Conservation (phyloP, 78 protist genomes). For the Dictyostelium citrinum region DNA sequence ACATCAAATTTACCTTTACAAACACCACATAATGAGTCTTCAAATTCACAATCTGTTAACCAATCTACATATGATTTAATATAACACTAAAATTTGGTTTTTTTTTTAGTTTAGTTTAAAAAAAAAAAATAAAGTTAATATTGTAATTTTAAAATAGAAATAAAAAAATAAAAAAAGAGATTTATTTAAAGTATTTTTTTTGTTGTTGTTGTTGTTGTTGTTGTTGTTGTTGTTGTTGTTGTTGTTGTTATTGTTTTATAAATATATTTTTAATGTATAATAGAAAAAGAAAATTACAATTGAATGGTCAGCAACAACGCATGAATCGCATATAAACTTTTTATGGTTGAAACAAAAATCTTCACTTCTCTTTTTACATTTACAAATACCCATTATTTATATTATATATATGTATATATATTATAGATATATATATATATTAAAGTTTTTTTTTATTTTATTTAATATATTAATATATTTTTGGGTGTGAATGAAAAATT, state of each 20-base stretch:
- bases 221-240: background rate
- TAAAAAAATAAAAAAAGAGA: background rate
- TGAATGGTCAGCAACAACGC: slow-evolving; percentile 65
- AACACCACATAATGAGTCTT: slow-evolving; percentile 52
- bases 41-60: slow-evolving; percentile 66
- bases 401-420: background rate
- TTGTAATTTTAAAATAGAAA: too few relatives aligned
- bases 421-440: background rate
- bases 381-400: slow-evolving; percentile 52
- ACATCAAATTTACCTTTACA: slow-evolving; percentile 44
- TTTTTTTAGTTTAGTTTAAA: too few relatives aligned
- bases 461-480: background rate
- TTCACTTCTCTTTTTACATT: slow-evolving; percentile 72
- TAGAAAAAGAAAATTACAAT: background rate
- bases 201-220: background rate
- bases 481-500: background rate
- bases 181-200: background rate
- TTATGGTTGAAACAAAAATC: slow-evolving; percentile 59
- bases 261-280: too few relatives aligned
- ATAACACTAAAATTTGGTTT: slow-evolving; percentile 27
- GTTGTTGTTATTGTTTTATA: background rate
- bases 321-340: slow-evolving; percentile 40
- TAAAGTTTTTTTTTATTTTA: background rate
- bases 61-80: slow-evolving; percentile 67
- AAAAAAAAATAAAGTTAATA: background rate